phyloP scores from a whole-genome alignment of 768 basidiomycete species.

The Mycena rebaudengoi region DNA sequence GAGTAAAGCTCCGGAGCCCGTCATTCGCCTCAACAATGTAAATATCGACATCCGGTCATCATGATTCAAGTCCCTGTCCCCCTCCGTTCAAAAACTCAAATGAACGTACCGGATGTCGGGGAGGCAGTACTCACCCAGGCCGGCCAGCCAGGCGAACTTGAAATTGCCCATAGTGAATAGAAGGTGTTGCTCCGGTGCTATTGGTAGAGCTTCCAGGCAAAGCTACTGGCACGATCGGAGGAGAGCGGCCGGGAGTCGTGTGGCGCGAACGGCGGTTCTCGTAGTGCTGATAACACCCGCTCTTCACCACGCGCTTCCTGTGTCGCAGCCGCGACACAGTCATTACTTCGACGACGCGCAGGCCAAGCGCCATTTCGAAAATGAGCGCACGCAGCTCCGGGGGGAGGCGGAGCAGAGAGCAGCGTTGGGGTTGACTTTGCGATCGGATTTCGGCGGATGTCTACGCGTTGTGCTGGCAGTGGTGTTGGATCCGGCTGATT shows the following conservation, averaged over 20 bases:
- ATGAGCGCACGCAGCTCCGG: too few relatives aligned
- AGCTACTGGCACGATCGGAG: constrained; percentile 11
- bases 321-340: too few relatives aligned
- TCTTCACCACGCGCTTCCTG: too few relatives aligned
- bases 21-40: neutral
- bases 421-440: too few relatives aligned
- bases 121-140: neutral
- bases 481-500: too few relatives aligned
- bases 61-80: neutral
- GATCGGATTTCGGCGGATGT: too few relatives aligned
- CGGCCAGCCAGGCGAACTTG: neutral
- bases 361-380: too few relatives aligned
- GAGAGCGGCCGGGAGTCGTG: neutral
- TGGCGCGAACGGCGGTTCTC: too few relatives aligned
- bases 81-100: neutral
- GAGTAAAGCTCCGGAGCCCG: neutral
- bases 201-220: constrained; percentile 12
- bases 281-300: too few relatives aligned
- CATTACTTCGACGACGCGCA: too few relatives aligned
- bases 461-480: too few relatives aligned
- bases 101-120: constrained; percentile 4
- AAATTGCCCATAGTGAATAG: neutral
- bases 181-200: constrained; percentile 10
- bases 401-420: too few relatives aligned
- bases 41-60: neutral